Conservation (phyloP, 2,329 filamentous ascomycete genomes). For the Macrophomina pseudophaseolina region DNA sequence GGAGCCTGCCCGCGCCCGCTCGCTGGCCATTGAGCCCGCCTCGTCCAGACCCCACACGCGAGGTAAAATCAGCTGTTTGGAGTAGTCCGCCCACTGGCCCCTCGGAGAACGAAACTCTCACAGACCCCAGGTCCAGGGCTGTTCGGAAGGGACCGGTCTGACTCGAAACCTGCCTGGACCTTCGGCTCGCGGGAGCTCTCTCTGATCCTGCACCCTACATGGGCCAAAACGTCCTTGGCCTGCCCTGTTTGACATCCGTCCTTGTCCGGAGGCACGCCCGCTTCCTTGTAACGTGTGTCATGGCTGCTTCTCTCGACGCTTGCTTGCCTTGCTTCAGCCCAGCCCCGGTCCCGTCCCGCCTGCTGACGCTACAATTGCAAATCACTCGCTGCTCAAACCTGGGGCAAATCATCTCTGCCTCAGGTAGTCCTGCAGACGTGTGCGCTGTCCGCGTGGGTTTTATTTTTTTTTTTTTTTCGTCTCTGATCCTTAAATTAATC, state of each 20-base stretch:
- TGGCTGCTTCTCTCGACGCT: not conserved
- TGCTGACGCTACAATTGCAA: slow-evolving; percentile 23
- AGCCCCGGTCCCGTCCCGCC: slow-evolving; percentile 9
- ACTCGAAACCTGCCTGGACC: slow-evolving; percentile 15
- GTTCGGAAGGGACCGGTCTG: slow-evolving; percentile 9
- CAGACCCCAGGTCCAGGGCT: not conserved
- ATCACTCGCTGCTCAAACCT: slow-evolving; percentile 25
- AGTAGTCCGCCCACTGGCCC: slow-evolving; percentile 1
- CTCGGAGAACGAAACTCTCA: slow-evolving; percentile 11
- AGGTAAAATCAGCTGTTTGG: slow-evolving; percentile 22
- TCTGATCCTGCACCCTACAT: slow-evolving; percentile 4
- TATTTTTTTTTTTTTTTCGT: not conserved
- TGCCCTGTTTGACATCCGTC: slow-evolving; percentile 8
- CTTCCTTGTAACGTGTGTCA: slow-evolving; percentile 4
- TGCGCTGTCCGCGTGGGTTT: slow-evolving; percentile 1
- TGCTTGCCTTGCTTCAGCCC: slow-evolving; percentile 14
- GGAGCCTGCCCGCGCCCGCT: not conserved
- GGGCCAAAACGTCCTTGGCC: slow-evolving; percentile 15
- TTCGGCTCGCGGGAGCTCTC: slow-evolving; percentile 7
- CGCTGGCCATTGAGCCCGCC: not conserved
- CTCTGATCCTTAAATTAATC: slow-evolving; percentile 18
- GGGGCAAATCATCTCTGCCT: slow-evolving; percentile 16
- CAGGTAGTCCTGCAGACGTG: not conserved
- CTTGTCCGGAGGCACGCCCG: slow-evolving; percentile 19
- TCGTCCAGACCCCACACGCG: slow-evolving; percentile 17